Base-by-base conservation (phyloP, 2,329 filamentous ascomycete species). In the Purpureocillium takamizusanense region DNA sequence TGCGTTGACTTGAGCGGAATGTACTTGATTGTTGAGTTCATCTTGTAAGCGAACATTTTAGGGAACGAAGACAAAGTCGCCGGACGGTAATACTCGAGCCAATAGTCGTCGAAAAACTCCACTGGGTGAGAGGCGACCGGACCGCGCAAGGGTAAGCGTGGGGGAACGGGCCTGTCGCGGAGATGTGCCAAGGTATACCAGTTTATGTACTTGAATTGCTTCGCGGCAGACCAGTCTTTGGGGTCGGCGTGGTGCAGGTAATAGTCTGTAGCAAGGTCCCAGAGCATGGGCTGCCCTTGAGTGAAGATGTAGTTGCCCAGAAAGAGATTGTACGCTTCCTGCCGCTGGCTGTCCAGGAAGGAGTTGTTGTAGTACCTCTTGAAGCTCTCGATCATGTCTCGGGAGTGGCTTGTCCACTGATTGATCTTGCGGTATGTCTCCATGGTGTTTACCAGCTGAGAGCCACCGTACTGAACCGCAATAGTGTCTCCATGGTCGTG, bases 311-410 rank as follows among this genome's bases (percentile, higher is more conserved):
- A 98, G 54, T 97, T 95, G 7, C 92, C 92, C 1, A 98, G 73
- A 54, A 98, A 98, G 9, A 98, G 69, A 50, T 98, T 98, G 61
- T 97, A 97, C 1, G 92, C 92, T 61, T 98, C 92, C 61, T 98
- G 92, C 25, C 92, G 80, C 56, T 98, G 92, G n/a, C 84, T 89
- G 59, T 98, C 92, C 8, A 98, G 74, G 57, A 98, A 98, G 0
- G 90, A 94, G 55, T 98, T 98, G 64, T 97, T 95, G 61, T 98
- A 98, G 60, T 97, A 98, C 21, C 92, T 78, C 60, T 97, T 98
- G 69, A 98, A 95, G 58, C 87, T 95, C 63, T 98, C 92, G 16
- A 98, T 89, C 90, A 98, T 97, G 59, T 98, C 92, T 48, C 92
- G 77, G 3, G 90, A 95, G 59, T 95, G 88, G 51, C 87, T 95